Conservation (phyloP, 768 basidiomycete genomes). For the Cyathus striatus region DNA sequence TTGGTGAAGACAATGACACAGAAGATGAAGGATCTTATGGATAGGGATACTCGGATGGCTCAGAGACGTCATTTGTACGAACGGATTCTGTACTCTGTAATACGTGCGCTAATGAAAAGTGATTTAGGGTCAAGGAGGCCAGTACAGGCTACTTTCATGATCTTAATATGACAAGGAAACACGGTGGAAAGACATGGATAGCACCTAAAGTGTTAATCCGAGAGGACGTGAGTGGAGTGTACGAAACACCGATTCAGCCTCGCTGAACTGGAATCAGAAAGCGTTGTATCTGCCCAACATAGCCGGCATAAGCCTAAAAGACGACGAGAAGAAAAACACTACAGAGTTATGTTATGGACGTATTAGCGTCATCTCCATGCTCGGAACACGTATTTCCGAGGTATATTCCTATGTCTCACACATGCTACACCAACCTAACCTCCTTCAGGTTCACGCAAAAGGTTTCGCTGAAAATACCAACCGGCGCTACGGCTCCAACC, state of each 20-base stretch:
- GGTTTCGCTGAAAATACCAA: slow-evolving; percentile 63
- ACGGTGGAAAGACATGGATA: slow-evolving; percentile 94
- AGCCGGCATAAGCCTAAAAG: slow-evolving; percentile 60
- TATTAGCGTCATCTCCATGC: slow-evolving; percentile 75
- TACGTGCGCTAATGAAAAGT: neutral
- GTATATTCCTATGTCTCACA: slow-evolving; percentile 31
- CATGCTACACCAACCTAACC: neutral
- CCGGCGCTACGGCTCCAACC: slow-evolving; percentile 43
- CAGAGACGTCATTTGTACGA: slow-evolving; percentile 63
- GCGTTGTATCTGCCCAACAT: slow-evolving; percentile 91
- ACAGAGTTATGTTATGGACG: slow-evolving; percentile 72
- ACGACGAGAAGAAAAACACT: slow-evolving; percentile 58
- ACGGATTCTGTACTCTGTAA: too few relatives aligned
- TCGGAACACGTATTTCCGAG: slow-evolving; percentile 87
- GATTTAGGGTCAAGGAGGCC: slow-evolving; percentile 40
- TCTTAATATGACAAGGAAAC: slow-evolving; percentile 64
- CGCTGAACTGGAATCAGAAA: too few relatives aligned
- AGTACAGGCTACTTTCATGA: slow-evolving; percentile 89
- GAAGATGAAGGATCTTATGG: slow-evolving; percentile 62
- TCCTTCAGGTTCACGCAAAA: slow-evolving; percentile 67
- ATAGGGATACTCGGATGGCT: slow-evolving; percentile 63
- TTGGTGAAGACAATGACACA: slow-evolving; percentile 53
- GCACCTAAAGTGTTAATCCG: slow-evolving; percentile 86
- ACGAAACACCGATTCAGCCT: too few relatives aligned
- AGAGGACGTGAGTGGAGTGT: slow-evolving; percentile 76